Evolutionary conservation across 2,329 filamentous ascomycete genomes (phyloP).

Genomic region (Monascus ruber): DNA sequence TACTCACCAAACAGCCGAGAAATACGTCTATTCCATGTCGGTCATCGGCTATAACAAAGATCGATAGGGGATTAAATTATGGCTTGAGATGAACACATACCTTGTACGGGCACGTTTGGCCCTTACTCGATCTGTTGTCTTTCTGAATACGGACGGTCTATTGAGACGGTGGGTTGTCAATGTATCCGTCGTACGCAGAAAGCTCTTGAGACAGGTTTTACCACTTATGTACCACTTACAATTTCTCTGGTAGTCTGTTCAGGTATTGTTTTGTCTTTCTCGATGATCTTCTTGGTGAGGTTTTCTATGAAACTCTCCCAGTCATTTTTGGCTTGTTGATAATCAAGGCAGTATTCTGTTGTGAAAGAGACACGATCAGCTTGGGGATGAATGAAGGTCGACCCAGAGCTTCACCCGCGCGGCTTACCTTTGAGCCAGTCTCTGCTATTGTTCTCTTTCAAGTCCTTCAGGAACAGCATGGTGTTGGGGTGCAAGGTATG

Average conservation of each 20-base stretch:
- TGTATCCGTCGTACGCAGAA: constrained; percentile 1
- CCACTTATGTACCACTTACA: constrained; percentile 28
- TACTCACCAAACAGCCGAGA: constrained; percentile 64
- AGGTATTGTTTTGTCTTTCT: constrained; percentile 69
- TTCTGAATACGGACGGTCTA: constrained; percentile 75
- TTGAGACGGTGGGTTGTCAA: constrained; percentile 3
- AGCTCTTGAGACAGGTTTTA: neutral
- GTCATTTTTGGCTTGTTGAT: constrained; percentile 64
- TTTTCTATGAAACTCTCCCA: constrained; percentile 68
- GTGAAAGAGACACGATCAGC: constrained; percentile 4
- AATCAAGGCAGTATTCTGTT: constrained; percentile 67
- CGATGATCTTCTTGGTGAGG: constrained; percentile 58
- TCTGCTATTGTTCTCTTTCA: constrained; percentile 50
- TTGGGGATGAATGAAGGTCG: neutral
- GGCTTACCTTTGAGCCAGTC: constrained; percentile 51
- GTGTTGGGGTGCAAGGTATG: constrained; percentile 53
- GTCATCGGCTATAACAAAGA: constrained; percentile 6
- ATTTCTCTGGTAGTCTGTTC: constrained; percentile 79
- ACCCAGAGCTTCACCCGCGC: neutral
- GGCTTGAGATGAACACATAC: constrained; percentile 32
- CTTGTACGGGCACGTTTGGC: constrained; percentile 74
- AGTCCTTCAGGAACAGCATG: constrained; percentile 47
- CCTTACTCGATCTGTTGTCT: constrained; percentile 72
- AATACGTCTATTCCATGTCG: constrained; percentile 51
- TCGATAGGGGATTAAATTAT: neutral